Conservation (phyloP, 257 asterid species). For the Rubia yunnanensis region DNA sequence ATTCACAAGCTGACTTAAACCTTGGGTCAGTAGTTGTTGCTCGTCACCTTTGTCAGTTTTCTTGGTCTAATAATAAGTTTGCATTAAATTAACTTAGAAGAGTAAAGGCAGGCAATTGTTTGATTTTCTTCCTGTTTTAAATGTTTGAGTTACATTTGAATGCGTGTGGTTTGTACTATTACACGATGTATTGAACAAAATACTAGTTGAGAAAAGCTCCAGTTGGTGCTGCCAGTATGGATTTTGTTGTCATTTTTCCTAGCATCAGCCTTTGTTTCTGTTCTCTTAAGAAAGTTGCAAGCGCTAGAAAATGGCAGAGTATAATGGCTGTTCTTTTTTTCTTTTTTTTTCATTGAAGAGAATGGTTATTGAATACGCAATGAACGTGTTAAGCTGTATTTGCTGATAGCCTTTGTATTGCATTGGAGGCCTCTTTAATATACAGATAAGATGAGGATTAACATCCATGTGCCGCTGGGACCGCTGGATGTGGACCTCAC, state of each 20-base stretch:
- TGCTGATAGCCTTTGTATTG: not conserved
- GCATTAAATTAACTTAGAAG: not conserved
- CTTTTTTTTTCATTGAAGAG: too few species aligned
- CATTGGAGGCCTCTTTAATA: not conserved
- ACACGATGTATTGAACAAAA: not conserved
- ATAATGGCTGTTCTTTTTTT: too few species aligned
- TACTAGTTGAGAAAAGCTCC: not conserved
- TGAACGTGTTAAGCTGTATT: too few species aligned
- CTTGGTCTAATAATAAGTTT: slow-evolving; percentile 8
- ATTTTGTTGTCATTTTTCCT: not conserved
- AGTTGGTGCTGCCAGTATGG: not conserved
- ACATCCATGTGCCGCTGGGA: not conserved
- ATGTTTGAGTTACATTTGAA: not conserved
- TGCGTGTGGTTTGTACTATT: not conserved
- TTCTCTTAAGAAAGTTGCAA: too few species aligned
- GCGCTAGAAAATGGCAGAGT: too few species aligned
- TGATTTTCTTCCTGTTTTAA: not conserved
- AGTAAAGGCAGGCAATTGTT: not conserved
- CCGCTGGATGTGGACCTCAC: not conserved
- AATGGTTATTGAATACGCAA: too few species aligned
- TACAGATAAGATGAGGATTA: not conserved
- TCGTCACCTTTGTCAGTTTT: not conserved
- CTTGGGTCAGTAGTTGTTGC: not conserved
- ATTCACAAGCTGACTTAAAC: slow-evolving; percentile 58
- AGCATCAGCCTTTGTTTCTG: too few species aligned